Evolutionary conservation across 2,329 filamentous ascomycete species (phyloP).

Genomic region (Penicillium decumbens): DNA sequence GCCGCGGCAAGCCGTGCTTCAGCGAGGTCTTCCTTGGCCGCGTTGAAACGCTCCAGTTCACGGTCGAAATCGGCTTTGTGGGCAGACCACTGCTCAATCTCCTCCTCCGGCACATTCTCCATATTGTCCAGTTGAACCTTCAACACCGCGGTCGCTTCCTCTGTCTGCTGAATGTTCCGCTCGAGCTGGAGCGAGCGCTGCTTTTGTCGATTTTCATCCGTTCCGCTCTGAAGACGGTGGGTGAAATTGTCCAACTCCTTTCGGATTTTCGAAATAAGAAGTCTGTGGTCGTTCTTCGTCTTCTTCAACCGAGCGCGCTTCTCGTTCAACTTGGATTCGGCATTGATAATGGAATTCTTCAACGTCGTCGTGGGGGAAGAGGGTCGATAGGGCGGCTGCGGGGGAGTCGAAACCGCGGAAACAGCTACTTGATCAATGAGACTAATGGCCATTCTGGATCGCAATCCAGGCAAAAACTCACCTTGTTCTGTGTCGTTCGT

Average conservation of each 20-base stretch:
- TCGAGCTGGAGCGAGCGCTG: slow-evolving; percentile 59
- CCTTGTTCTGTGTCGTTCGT: slow-evolving; percentile 57
- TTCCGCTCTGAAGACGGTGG: slow-evolving; percentile 55
- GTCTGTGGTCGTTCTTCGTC: slow-evolving; percentile 58
- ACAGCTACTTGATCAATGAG: slow-evolving; percentile 23
- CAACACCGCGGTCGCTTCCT: slow-evolving; percentile 56
- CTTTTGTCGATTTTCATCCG: slow-evolving; percentile 58
- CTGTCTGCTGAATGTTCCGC: slow-evolving; percentile 59
- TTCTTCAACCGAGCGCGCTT: slow-evolving; percentile 56
- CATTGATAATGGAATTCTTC: slow-evolving; percentile 60
- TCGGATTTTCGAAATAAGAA: slow-evolving; percentile 53
- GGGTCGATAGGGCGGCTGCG: slow-evolving; percentile 57
- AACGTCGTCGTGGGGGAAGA: slow-evolving; percentile 62
- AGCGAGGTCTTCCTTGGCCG: slow-evolving; percentile 49
- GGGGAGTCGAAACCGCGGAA: slow-evolving; percentile 44
- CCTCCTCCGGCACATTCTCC: slow-evolving; percentile 55
- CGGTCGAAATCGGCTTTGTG: slow-evolving; percentile 53
- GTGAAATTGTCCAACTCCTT: slow-evolving; percentile 59
- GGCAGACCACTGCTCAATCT: slow-evolving; percentile 50
- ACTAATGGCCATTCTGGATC: not conserved
- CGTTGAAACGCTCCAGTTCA: slow-evolving; percentile 49
- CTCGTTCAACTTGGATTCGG: slow-evolving; percentile 58
- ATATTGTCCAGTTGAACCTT: slow-evolving; percentile 52
- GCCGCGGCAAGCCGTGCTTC: slow-evolving; percentile 49
- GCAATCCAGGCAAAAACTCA: slow-evolving; percentile 27